Percentiles rank a stretch among this genome's conserved stretches.
Conservation (phyloP, 2,329 filamentous ascomycete species). For the Clonostachys rosea region DNA sequence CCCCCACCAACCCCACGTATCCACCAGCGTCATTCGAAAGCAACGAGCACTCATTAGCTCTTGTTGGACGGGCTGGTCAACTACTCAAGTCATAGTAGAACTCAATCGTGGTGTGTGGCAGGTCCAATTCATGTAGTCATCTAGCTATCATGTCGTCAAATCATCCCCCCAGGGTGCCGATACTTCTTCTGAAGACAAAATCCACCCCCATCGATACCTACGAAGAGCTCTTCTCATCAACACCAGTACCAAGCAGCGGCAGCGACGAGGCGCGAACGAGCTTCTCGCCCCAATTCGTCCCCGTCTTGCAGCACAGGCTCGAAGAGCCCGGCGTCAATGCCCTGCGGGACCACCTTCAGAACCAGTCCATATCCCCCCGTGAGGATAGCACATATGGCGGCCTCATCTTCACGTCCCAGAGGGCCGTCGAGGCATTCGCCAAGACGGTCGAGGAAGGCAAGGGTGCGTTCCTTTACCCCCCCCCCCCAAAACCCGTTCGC, state of each 20-base stretch:
- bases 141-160: too few relatives aligned
- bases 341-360: conserved; percentile 45
- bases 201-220: conserved; percentile 70
- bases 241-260: conserved; percentile 9
- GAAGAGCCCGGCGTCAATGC: conserved; percentile 50
- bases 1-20: too few relatives aligned
- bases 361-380: conserved; percentile 29
- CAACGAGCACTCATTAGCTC: too few relatives aligned
- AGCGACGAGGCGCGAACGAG: conserved; percentile 16
- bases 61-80: too few relatives aligned
- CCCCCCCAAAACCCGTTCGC: conserved; percentile 14
- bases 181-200: conserved; percentile 75
- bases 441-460: conserved; percentile 47
- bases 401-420: conserved; percentile 80
- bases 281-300: conserved; percentile 67
- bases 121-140: too few relatives aligned
- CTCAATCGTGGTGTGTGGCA: too few relatives aligned
- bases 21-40: too few relatives aligned
- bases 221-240: conserved; percentile 56
- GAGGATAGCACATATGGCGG: conserved; percentile 56
- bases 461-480: conserved; percentile 13
- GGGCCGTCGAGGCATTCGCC: conserved; percentile 75
- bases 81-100: too few relatives aligned
- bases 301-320: conserved; percentile 70
- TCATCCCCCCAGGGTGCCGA: conserved; percentile 19